phyloP scores from a whole-genome alignment of 176 grass and related monocot genomes.

The Dendrocalamus sinicus region DNA sequence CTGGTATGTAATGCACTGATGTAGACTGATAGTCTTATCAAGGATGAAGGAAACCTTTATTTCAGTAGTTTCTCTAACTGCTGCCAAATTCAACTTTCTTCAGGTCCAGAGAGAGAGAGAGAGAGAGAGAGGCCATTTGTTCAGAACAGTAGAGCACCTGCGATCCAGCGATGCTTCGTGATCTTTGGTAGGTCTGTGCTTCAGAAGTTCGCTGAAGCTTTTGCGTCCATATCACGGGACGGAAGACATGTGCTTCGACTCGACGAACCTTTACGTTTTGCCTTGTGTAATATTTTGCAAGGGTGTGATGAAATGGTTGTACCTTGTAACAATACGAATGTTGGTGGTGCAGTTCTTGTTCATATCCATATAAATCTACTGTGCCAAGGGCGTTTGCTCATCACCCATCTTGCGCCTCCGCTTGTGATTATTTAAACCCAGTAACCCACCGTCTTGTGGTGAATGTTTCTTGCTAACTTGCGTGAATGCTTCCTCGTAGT shows the following conservation, averaged over 20 bases:
- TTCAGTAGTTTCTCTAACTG: background rate
- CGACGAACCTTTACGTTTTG: background rate
- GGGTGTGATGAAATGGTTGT: conserved; percentile 1
- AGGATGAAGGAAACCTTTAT: background rate
- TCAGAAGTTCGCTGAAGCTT: conserved; percentile 35
- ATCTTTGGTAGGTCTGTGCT: conserved; percentile 18
- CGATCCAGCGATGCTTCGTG: conserved; percentile 45
- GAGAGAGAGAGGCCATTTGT: background rate
- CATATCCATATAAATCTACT: background rate
- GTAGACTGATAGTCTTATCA: background rate
- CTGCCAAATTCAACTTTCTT: background rate
- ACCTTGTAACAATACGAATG: background rate
- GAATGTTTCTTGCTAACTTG: background rate
- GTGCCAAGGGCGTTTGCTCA: background rate
- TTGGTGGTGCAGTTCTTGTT: conserved; percentile 6
- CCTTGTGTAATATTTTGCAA: background rate
- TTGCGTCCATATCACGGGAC: conserved; percentile 36
- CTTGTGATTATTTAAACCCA: background rate
- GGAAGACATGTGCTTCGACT: background rate
- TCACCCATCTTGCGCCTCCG: background rate
- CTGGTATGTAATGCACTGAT: background rate
- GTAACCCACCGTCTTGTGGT: no score
- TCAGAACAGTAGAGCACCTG: conserved; percentile 11
- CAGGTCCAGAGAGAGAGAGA: conserved; percentile 35
- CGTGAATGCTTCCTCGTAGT: background rate